Conservation (phyloP, 2,329 filamentous ascomycete species). For the Fusarium sp. region DNA sequence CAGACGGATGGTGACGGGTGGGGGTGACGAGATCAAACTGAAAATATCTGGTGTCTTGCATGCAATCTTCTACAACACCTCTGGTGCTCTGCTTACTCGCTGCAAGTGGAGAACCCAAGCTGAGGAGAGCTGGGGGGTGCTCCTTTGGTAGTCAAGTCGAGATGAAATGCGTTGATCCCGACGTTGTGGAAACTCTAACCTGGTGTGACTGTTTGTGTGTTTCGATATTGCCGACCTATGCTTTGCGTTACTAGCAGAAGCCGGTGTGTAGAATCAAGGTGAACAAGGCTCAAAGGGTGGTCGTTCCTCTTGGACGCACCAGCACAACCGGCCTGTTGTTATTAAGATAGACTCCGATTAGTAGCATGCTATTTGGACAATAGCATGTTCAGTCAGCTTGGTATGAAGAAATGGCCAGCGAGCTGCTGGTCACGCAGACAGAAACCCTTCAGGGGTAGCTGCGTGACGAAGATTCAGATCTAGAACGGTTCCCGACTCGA, state of each 20-base stretch:
- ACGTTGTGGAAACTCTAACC: constrained; percentile 38
- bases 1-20: constrained; percentile 42
- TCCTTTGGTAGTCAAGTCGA: constrained; percentile 50
- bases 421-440: not conserved
- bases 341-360: not conserved
- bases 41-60: constrained; percentile 38
- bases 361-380: not conserved
- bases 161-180: constrained; percentile 49
- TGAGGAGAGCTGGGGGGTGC: constrained; percentile 41
- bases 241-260: constrained; percentile 6
- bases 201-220: constrained; percentile 43
- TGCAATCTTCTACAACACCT: constrained; percentile 26
- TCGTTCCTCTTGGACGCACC: not conserved
- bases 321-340: not conserved
- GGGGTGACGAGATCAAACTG: constrained; percentile 37
- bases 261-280: constrained; percentile 21
- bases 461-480: not conserved
- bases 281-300: not conserved
- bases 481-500: not conserved
- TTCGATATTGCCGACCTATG: constrained; percentile 30
- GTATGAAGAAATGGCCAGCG: not conserved
- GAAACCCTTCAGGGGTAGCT: not conserved
- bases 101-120: constrained; percentile 31
- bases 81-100: constrained; percentile 6
- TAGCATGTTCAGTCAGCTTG: not conserved